Percentiles rank a stretch among this genome's conserved stretches.
phyloP scores from a whole-genome alignment of 169 alveolate species.

The Cardiosporidium cionae region DNA sequence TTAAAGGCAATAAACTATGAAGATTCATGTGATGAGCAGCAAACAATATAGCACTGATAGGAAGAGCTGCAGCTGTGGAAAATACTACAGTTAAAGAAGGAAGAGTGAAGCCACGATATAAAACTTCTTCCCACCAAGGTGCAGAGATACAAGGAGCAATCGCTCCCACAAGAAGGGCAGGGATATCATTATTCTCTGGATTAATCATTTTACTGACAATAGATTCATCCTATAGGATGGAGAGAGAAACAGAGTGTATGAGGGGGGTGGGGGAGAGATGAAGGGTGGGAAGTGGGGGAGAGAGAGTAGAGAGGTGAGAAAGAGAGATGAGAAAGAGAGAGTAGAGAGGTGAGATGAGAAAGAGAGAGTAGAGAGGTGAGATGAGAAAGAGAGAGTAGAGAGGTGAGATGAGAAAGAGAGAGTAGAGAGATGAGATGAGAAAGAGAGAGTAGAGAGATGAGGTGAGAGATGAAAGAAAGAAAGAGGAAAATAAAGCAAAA shows the following conservation, averaged over 20 bases:
- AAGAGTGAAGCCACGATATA: slow-evolving; percentile 43
- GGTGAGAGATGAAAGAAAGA: neutral
- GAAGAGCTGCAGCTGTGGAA: slow-evolving; percentile 18
- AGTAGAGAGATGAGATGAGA: neutral
- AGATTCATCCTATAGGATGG: slow-evolving; percentile 9
- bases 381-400: neutral
- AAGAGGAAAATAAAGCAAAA: neutral
- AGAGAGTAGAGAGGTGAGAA: neutral
- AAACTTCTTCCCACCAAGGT: slow-evolving; percentile 55
- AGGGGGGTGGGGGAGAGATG: neutral
- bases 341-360: neutral
- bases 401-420: neutral
- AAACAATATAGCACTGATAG: slow-evolving; percentile 32
- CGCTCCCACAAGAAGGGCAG: slow-evolving; percentile 35
- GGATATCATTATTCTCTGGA: slow-evolving; percentile 10
- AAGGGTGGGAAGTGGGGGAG: neutral
- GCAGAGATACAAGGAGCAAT: slow-evolving; percentile 54
- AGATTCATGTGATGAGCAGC: slow-evolving; percentile 43
- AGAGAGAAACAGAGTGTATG: neutral
- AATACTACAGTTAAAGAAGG: slow-evolving; percentile 15
- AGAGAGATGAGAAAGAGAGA: neutral
- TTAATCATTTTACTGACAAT: slow-evolving; percentile 13
- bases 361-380: neutral
- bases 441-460: neutral
- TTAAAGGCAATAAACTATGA: slow-evolving; percentile 30